Percentiles rank a stretch among this genome's conserved stretches.
Evolutionary conservation across 768 basidiomycete species (phyloP).

Genomic region (Coprinopsis sp.): DNA sequence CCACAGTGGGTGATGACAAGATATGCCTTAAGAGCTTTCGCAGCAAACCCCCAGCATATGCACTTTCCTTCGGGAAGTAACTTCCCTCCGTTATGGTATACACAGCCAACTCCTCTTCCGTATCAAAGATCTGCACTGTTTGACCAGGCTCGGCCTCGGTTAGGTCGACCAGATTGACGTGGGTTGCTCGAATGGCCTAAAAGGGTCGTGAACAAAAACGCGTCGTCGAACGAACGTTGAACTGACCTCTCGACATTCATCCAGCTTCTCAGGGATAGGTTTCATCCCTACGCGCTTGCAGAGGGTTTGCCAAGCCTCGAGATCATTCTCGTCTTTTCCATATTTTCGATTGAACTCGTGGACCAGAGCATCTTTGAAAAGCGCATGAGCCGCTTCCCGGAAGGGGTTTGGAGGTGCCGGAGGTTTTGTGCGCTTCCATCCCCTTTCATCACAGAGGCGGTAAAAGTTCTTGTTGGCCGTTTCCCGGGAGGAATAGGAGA

Average conservation of each 20-base stretch:
- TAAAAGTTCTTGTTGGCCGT: slow-evolving; percentile 17
- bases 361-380: slow-evolving; percentile 1
- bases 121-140: slow-evolving; percentile 1
- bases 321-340: neutral
- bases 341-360: slow-evolving; percentile 4
- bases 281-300: neutral
- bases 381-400: neutral
- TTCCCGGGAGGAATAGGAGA: neutral
- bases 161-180: slow-evolving; percentile 12
- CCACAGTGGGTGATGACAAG: too few relatives aligned
- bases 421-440: neutral
- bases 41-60: too few relatives aligned
- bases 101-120: slow-evolving; percentile 1
- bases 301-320: slow-evolving; percentile 1
- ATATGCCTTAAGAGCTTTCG: too few relatives aligned
- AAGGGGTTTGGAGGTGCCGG: neutral
- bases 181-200: neutral
- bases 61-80: too few relatives aligned
- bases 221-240: neutral
- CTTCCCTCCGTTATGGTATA: too few relatives aligned
- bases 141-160: slow-evolving; percentile 4
- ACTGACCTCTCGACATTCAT: neutral
- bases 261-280: slow-evolving; percentile 1
- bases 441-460: slow-evolving; percentile 16
- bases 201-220: neutral